phyloP scores from a whole-genome alignment of 129 eudicot genomes.

The Smallanthus sonchifolius region DNA sequence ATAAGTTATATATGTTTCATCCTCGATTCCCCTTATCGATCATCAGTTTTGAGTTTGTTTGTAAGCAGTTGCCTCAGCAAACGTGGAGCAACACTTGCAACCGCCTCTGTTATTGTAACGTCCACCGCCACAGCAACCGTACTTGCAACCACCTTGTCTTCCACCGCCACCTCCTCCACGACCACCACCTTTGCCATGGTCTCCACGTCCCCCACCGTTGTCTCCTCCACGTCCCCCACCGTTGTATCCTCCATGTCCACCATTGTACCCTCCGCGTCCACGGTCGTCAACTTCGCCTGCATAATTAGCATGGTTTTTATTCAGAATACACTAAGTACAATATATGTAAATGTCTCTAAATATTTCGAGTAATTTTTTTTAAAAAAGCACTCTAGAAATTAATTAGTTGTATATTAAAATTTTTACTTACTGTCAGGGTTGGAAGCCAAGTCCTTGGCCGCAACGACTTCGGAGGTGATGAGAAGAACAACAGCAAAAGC shows the following conservation, averaged over 20 bases:
- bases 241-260: background rate
- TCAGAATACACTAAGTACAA: background rate
- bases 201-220: background rate
- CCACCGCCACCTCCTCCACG: slow-evolving; percentile 12
- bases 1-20: background rate
- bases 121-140: slow-evolving; percentile 20
- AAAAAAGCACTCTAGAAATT: no score
- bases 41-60: slow-evolving; percentile 31
- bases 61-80: slow-evolving; percentile 37
- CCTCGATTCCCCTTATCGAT: background rate
- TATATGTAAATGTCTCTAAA: background rate
- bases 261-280: background rate
- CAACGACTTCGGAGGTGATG: slow-evolving; percentile 27
- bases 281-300: slow-evolving; percentile 21
- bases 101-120: background rate
- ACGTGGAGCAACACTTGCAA: slow-evolving; percentile 23
- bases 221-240: slow-evolving; percentile 11
- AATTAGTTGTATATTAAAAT: no score
- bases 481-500: slow-evolving; percentile 29
- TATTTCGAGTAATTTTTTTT: no score
- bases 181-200: slow-evolving; percentile 4
- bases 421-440: slow-evolving; percentile 5
- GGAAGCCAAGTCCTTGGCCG: slow-evolving; percentile 6
- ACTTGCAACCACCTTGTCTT: background rate
- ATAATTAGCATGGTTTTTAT: background rate